These are phyloP conservation scores for Aethionema arabicum DNA, from an alignment of 345 rosid genomes.

Conservation along the genomic window DNA sequence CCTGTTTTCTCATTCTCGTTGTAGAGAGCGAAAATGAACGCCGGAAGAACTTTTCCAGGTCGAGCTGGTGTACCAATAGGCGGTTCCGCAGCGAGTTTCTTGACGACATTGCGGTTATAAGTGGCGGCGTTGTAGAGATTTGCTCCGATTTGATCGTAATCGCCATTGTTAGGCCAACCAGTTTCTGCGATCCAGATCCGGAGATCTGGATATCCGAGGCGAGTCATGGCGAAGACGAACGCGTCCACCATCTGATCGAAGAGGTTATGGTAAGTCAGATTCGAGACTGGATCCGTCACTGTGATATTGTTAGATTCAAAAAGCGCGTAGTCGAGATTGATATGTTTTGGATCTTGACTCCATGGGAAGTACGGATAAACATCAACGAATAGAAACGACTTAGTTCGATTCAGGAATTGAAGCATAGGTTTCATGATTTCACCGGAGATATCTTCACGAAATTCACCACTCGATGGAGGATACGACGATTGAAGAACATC, in stretches of 20 bases:
- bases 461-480: slow-evolving; percentile 87
- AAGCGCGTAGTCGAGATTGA: slow-evolving; percentile 69
- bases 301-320: slow-evolving; percentile 52
- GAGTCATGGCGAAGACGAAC: slow-evolving; percentile 68
- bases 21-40: slow-evolving; percentile 70
- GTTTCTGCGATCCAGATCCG: slow-evolving; percentile 92
- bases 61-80: slow-evolving; percentile 82
- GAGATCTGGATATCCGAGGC: slow-evolving; percentile 63
- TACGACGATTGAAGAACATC: slow-evolving; percentile 68
- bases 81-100: slow-evolving; percentile 57
- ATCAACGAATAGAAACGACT: slow-evolving; percentile 79
- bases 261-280: slow-evolving; percentile 67
- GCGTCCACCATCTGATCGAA: slow-evolving; percentile 96
- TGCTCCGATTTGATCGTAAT: slow-evolving; percentile 84
- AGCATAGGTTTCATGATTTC: slow-evolving; percentile 69
- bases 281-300: slow-evolving; percentile 62
- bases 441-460: slow-evolving; percentile 61
- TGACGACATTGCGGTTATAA: slow-evolving; percentile 71
- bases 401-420: slow-evolving; percentile 80
- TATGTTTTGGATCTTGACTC: slow-evolving; percentile 50
- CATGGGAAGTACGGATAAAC: slow-evolving; percentile 85
- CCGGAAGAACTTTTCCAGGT: slow-evolving; percentile 63
- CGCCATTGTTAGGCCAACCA: slow-evolving; percentile 96
- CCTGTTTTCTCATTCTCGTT: slow-evolving; percentile 93
- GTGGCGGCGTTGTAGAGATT: slow-evolving; percentile 86